Conservation (phyloP, 805 yeast genomes). For the Clavispora asparagi region DNA sequence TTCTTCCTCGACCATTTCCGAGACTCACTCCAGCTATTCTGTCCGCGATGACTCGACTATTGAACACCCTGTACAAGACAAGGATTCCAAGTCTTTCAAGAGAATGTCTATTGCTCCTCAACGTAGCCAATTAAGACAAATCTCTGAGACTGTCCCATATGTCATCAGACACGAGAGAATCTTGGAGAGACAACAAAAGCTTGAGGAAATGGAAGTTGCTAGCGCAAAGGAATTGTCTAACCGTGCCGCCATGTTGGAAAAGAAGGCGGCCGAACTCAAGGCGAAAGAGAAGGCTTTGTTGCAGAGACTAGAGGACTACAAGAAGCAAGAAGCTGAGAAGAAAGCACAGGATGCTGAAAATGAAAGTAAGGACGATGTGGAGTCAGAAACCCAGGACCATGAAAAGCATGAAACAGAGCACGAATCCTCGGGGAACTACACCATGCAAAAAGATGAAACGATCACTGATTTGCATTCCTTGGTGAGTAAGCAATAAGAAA, state of each 20-base stretch:
- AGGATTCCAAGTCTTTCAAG: constrained; percentile 26
- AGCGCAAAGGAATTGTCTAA: constrained; percentile 68
- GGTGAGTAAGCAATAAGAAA: constrained; percentile 9
- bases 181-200: constrained; percentile 67
- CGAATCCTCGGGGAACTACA: constrained; percentile 10
- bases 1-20: constrained; percentile 25
- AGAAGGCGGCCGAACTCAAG: constrained; percentile 68
- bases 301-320: constrained; percentile 30
- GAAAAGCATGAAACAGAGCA: constrained; percentile 3
- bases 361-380: background rate
- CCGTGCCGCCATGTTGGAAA: constrained; percentile 73
- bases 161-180: constrained; percentile 73
- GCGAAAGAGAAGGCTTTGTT: constrained; percentile 54
- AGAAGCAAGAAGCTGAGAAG: constrained; percentile 5
- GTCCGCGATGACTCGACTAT: constrained; percentile 7
- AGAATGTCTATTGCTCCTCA: constrained; percentile 42
- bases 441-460: constrained; percentile 45
- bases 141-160: constrained; percentile 83
- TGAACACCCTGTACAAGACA: constrained; percentile 3
- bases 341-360: background rate
- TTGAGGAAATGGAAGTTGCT: constrained; percentile 74
- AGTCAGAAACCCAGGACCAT: constrained; percentile 1
- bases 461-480: constrained; percentile 46
- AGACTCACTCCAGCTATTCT: constrained; percentile 11
- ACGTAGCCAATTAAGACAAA: constrained; percentile 65